Percentiles rank a stretch among this genome's conserved stretches.
Evolutionary conservation across 805 yeast species (phyloP).

Genomic region (Metschnikowia colocasiae): DNA sequence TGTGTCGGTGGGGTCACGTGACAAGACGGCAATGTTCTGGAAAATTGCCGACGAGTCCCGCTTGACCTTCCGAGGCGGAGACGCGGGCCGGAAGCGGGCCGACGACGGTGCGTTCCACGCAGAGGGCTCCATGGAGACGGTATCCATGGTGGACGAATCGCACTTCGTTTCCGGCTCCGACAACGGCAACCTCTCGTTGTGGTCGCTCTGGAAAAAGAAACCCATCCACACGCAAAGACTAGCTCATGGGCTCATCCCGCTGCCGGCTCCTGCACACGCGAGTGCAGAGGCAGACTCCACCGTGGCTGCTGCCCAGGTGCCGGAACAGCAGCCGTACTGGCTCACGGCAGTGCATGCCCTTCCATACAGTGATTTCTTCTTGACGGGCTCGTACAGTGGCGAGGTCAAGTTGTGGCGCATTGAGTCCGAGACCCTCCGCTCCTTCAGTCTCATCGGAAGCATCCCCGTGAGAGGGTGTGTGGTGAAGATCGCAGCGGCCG

Average conservation of each 20-base stretch:
- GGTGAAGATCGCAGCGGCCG: slow-evolving; percentile 57
- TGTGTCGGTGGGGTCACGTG: slow-evolving; percentile 93
- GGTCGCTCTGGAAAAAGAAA: slow-evolving; percentile 90
- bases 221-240: slow-evolving; percentile 65
- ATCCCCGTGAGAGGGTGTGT: slow-evolving; percentile 67
- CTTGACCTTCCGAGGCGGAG: slow-evolving; percentile 90
- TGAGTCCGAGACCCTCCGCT: slow-evolving; percentile 58
- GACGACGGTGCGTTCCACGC: slow-evolving; percentile 28
- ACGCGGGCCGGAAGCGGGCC: slow-evolving; percentile 37
- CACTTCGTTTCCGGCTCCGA: slow-evolving; percentile 95
- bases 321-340: slow-evolving; percentile 76
- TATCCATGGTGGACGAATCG: slow-evolving; percentile 86
- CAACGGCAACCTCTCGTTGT: slow-evolving; percentile 83
- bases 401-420: slow-evolving; percentile 73
- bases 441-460: slow-evolving; percentile 54
- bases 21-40: slow-evolving; percentile 94
- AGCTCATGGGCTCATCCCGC: slow-evolving; percentile 72
- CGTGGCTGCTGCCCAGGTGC: slow-evolving; percentile 48
- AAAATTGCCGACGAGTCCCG: slow-evolving; percentile 94
- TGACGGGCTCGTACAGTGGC: slow-evolving; percentile 90
- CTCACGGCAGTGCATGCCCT: slow-evolving; percentile 77
- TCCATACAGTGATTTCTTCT: slow-evolving; percentile 79
- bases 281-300: slow-evolving; percentile 56
- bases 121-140: slow-evolving; percentile 90
- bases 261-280: slow-evolving; percentile 36